Base-by-base conservation (phyloP, 257 asterid species). In the Avicennia marina region DNA sequence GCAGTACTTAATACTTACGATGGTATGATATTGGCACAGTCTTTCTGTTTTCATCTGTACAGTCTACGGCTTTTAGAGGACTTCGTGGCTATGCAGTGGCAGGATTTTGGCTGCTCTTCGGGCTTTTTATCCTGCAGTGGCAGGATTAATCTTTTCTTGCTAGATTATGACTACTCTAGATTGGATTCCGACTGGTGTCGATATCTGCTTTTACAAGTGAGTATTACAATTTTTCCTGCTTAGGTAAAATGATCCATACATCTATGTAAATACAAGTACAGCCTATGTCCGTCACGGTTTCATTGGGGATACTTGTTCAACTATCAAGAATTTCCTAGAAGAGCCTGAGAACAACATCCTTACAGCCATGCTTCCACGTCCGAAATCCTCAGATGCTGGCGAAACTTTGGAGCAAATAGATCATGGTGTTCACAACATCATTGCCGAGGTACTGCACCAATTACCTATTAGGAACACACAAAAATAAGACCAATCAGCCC, bases 1-100 rank as follows among this genome's bases (percentile, higher is more conserved):
- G 16, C 11, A 13, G 18, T n/a, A n/a, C n/a, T n/a, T n/a, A n/a
- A n/a, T n/a, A n/a, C n/a, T 26, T 50, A 4, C 13, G 29, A 25
- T 0, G 7, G n/a, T 0, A 12, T 25, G 21, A 3, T 49, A 3
- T 17, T 39, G 43, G 32, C 40, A 29, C 36, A 6, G 6, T 11
- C 11, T 31, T 41, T 53, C 17, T 11, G 2, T 1, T 36, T 36
- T 41, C 6, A 17, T 5, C 3, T n/a, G n/a, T n/a, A n/a, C 70
- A 79, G 90, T 77, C 84, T 13, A 65, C 77, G 21, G 87, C 80
- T n/a, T 79, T 67, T 61, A 72, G 78, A 26, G 90, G 90, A 27
- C 53, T 79, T 36, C 82, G 72, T 33, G 87, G 85, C 0, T 82
- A 77, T 63, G 75, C 77, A 16, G 66, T 82, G 52, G 82, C 81